Percentiles rank a stretch among this genome's conserved stretches.
Evolutionary conservation across 495 filamentous ascomycete genomes (phyloP).

Genomic region (Penicillium ochrochloron): DNA sequence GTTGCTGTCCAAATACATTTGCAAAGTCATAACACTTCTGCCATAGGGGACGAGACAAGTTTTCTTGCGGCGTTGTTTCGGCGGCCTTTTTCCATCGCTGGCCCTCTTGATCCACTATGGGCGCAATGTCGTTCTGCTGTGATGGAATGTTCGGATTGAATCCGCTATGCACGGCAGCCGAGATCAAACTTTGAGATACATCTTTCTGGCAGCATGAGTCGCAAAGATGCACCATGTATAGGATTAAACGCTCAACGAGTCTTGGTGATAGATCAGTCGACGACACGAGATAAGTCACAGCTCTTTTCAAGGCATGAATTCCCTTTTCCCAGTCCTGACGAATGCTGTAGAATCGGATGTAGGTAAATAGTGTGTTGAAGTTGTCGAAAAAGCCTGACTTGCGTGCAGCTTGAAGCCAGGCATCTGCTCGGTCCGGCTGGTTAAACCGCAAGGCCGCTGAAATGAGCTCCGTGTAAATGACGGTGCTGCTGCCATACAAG

Average conservation of each 20-base stretch:
- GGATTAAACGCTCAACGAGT: conserved; percentile 40
- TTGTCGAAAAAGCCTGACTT: conserved; percentile 47
- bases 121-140: conserved; percentile 35
- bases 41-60: conserved; percentile 29
- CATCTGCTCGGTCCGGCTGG: conserved; percentile 50
- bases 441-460: conserved; percentile 45
- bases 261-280: conserved; percentile 34
- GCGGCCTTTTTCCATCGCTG: conserved; percentile 39
- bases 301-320: conserved; percentile 37
- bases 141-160: conserved; percentile 36
- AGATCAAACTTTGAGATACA: conserved; percentile 40
- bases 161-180: conserved; percentile 44
- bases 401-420: conserved; percentile 45
- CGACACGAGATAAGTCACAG: conserved; percentile 42
- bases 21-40: conserved; percentile 47
- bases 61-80: conserved; percentile 17
- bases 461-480: conserved; percentile 45
- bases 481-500: conserved; percentile 37
- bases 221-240: conserved; percentile 47
- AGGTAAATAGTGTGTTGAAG: conserved; percentile 42
- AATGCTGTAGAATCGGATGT: conserved; percentile 46
- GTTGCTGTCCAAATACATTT: conserved; percentile 31
- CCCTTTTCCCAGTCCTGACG: conserved; percentile 47
- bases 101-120: conserved; percentile 28
- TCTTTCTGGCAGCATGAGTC: conserved; percentile 40